Percentiles rank a stretch among this genome's conserved stretches.
Conservation (phyloP, 208 protist genomes). For the Leishmania tarentolae region DNA sequence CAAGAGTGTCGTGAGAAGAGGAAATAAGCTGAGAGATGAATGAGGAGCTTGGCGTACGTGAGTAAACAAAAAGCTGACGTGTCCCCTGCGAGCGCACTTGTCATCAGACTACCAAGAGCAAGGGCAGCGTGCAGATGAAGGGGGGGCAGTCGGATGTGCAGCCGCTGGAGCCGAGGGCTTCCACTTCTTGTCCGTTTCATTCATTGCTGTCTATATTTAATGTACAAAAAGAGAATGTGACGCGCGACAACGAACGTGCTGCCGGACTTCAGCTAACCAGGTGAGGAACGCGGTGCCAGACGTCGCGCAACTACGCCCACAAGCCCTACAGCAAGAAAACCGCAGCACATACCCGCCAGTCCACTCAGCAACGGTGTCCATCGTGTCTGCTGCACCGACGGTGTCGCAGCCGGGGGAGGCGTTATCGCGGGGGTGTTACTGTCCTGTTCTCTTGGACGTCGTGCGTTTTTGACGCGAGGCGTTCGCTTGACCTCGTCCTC, state of each 20-base stretch:
- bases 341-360: conserved; percentile 28
- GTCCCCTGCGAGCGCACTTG: background rate
- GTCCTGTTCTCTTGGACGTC: conserved; percentile 7
- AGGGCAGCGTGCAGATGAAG: background rate
- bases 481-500: conserved; percentile 48
- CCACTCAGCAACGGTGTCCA: conserved; percentile 24
- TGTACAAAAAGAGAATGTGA: background rate
- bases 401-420: background rate
- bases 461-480: conserved; percentile 42
- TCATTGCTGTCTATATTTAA: background rate
- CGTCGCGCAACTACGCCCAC: conserved; percentile 17
- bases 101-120: background rate
- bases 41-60: background rate
- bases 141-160: background rate
- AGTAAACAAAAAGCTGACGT: background rate
- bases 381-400: background rate
- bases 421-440: conserved; percentile 2
- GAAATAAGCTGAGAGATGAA: background rate
- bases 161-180: background rate
- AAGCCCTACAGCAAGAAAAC: conserved; percentile 23
- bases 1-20: background rate
- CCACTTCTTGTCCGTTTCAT: background rate
- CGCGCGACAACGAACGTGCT: background rate
- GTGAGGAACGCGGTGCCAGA: background rate
- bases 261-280: background rate